Evolutionary conservation across 139 green algal genomes (phyloP).

Genomic region (Chlamydomonas incerta): DNA sequence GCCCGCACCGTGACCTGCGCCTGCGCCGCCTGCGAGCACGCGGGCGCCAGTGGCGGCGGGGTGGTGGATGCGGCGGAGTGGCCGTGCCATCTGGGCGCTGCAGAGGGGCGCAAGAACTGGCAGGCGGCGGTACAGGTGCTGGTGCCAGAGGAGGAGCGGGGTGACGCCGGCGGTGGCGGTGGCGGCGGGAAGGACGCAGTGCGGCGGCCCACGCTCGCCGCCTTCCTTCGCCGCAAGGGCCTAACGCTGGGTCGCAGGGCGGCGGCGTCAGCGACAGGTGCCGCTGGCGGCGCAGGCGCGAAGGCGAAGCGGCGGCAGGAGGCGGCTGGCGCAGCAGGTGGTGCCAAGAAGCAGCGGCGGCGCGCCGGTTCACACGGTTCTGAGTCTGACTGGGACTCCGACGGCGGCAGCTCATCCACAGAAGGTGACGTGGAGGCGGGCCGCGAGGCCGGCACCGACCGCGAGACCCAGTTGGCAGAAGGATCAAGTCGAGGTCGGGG

Average conservation of each 20-base stretch:
- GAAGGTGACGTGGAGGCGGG: no score
- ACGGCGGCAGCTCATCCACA: no score
- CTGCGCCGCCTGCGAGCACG: neutral
- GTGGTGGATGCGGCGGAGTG: neutral
- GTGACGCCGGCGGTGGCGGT: neutral
- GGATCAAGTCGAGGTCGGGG: no score
- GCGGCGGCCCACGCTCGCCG: neutral
- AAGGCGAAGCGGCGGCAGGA: no score
- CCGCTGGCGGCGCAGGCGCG: neutral
- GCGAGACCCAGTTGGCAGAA: no score
- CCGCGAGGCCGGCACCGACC: no score
- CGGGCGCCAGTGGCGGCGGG: neutral
- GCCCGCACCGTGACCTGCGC: neutral
- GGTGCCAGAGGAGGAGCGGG: neutral
- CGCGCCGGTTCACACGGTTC: no score
- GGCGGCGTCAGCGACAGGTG: neutral
- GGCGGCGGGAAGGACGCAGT: neutral
- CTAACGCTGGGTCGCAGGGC: neutral
- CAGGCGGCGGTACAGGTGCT: conserved; percentile 9
- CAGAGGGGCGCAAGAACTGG: neutral
- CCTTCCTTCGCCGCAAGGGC: conserved; percentile 4
- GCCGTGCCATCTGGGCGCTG: neutral
- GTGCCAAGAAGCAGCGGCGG: no score
- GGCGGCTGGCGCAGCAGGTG: no score
- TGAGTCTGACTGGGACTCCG: no score